Conservation (phyloP, 768 basidiomycete species). For the Lepiota brunneoincarnata region DNA sequence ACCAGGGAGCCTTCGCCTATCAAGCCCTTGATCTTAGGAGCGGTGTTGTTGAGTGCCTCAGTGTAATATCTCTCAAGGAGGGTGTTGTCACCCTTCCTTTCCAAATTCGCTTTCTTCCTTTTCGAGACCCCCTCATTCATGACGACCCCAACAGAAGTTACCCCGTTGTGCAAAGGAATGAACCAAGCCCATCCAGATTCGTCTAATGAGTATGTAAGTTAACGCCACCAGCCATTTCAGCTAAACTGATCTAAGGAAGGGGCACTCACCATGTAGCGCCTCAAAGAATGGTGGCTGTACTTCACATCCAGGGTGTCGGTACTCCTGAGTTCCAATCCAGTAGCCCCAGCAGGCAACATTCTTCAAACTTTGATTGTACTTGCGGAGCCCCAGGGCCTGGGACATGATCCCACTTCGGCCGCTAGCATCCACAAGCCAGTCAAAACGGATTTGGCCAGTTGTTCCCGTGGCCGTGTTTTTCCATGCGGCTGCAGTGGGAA, state of each 20-base stretch:
- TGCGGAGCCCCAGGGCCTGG: slow-evolving; percentile 61
- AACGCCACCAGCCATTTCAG: neutral
- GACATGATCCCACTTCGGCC: slow-evolving; percentile 57
- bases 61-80: slow-evolving; percentile 32
- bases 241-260: too few relatives aligned
- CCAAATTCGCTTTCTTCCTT: slow-evolving; percentile 16
- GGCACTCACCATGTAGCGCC: slow-evolving; percentile 42
- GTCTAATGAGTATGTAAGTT: slow-evolving; percentile 24
- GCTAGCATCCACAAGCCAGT: slow-evolving; percentile 57
- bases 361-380: slow-evolving; percentile 49
- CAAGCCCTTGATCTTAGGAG: slow-evolving; percentile 33
- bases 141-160: slow-evolving; percentile 44
- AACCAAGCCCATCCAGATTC: slow-evolving; percentile 51
- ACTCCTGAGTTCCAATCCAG: slow-evolving; percentile 46
- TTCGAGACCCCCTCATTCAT: slow-evolving; percentile 26
- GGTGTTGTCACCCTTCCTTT: slow-evolving; percentile 12
- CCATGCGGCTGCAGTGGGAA: slow-evolving; percentile 28
- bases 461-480: slow-evolving; percentile 22
- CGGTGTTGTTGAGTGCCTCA: slow-evolving; percentile 26
- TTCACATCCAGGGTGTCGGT: slow-evolving; percentile 31
- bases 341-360: slow-evolving; percentile 64
- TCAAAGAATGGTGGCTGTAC: slow-evolving; percentile 53
- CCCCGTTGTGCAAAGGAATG: slow-evolving; percentile 42
- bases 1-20: slow-evolving; percentile 20
- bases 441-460: slow-evolving; percentile 46